These are phyloP conservation scores for Dichotomopilus funicola DNA, from an alignment of 2,329 filamentous ascomycete genomes.

Conservation along the genomic window DNA sequence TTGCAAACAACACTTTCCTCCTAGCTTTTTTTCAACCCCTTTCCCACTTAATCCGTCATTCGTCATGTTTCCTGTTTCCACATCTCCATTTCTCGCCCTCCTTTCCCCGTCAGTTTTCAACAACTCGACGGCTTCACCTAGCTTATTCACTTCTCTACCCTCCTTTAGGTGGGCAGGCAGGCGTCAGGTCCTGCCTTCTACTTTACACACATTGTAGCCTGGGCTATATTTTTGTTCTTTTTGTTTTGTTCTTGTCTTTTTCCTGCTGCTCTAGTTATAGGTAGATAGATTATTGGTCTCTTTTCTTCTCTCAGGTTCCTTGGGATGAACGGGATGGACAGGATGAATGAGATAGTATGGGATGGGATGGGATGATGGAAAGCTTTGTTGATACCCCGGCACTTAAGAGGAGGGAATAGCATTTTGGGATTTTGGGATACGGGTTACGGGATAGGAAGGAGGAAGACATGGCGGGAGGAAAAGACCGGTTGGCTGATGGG, in stretches of 20 bases:
- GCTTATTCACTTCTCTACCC: conserved; percentile 5
- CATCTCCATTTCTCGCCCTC: not conserved
- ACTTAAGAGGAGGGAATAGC: conserved; percentile 8
- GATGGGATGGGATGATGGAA: conserved; percentile 3
- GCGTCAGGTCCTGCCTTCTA: no score
- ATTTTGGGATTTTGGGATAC: not conserved
- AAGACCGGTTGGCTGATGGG: no score
- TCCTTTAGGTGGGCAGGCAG: not conserved
- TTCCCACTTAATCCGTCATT: no score
- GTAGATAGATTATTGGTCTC: conserved; percentile 7
- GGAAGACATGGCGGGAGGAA: no score
- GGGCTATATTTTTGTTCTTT: not conserved
- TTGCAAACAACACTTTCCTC: no score
- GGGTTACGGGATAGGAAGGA: not conserved
- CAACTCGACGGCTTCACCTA: not conserved
- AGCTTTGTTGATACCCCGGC: conserved; percentile 13
- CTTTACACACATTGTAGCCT: not conserved
- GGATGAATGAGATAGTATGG: not conserved
- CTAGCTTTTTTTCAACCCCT: no score
- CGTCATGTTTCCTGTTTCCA: not conserved
- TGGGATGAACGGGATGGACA: no score
- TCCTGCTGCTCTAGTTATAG: not conserved
- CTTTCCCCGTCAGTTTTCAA: not conserved
- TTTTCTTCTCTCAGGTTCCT: not conserved
- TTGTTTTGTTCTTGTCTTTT: not conserved